These are phyloP conservation scores for Cymbopogon citratus DNA, from an alignment of 176 grass and related monocot genomes.

Conservation along the genomic window DNA sequence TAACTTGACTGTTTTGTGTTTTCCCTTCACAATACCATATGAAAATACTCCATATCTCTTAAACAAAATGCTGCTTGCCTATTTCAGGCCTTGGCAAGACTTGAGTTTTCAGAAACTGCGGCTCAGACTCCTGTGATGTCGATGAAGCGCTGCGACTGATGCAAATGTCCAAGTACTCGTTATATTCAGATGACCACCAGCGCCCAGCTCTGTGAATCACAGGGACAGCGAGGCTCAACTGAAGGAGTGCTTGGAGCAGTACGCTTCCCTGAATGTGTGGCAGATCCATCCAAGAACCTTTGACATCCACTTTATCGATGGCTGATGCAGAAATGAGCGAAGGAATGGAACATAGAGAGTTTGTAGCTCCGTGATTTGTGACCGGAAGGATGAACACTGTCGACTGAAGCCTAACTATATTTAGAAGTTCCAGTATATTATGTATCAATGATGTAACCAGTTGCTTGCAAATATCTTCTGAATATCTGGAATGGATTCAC, in stretches of 20 bases:
- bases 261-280: slow-evolving; percentile 96
- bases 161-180: slow-evolving; percentile 97
- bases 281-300: slow-evolving; percentile 97
- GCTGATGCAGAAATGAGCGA: slow-evolving; percentile 28
- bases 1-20: slow-evolving; percentile 10
- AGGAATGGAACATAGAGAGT: neutral
- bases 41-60: neutral
- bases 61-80: neutral
- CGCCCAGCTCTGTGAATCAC: slow-evolving; percentile 57
- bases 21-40: neutral
- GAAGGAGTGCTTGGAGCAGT: slow-evolving; percentile 97
- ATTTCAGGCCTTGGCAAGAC: slow-evolving; percentile 87
- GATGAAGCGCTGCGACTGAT: slow-evolving; percentile 91
- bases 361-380: neutral
- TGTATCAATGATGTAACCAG: too few species aligned
- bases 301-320: slow-evolving; percentile 88
- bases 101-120: slow-evolving; percentile 81
- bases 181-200: slow-evolving; percentile 90
- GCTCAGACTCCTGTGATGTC: slow-evolving; percentile 87
- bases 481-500: too few species aligned
- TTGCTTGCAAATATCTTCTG: too few species aligned
- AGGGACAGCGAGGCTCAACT: slow-evolving; percentile 97
- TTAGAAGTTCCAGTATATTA: neutral
- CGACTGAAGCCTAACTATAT: slow-evolving; percentile 26
- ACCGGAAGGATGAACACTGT: neutral